Evolutionary conservation across 1,284 basidiomycete genomes (phyloP), one percentile per base, ranked within the genome.

Genomic region (Ustilago crameri): DNA sequence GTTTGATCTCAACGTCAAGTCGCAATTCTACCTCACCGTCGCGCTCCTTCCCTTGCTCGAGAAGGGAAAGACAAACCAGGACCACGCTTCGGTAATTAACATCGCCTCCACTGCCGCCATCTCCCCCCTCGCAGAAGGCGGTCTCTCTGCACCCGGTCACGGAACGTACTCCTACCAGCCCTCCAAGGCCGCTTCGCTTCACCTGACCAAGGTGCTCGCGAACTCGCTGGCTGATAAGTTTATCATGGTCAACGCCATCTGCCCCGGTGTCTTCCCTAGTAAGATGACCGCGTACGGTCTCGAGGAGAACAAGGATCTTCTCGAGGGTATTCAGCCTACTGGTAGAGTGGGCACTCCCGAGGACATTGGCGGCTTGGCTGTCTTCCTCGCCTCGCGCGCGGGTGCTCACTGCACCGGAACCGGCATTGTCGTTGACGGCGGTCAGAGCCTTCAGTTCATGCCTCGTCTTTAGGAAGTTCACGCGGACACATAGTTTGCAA

Each of bases 201-300:
- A 93, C 75, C 88, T 95, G 34, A 92, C 92, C 2, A 88, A 89
- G 26, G 86, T 87, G 51, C 86, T 94, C 26, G 91, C 93, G 2
- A 84, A 88, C 41, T 90, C 91, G 51, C 86, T 94, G 9, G 88
- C 86, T 3, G 85, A 86, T 14, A 84, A 84, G 23, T 75, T 64
- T 52, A 55, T 80, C 38, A 57, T 79, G 44, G 91, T 93, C n/a
- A 95, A 95, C 77, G 91, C 92, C 10, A 92, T 94, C 54, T 86
- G 88, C 52, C 92, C 92, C 4, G 91, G 83, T 9, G 86, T 93
- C 17, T 93, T 93, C 85, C 91, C 91, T 0, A 91, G 90, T 52
- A 91, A 90, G 83, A 94, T 95, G 93, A 94, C 93, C 0, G 88
- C 90, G 0, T 92, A 87, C 54, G 91, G 89, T 4, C 86, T 93